Percentiles rank a stretch among this genome's conserved stretches.
phyloP scores from a whole-genome alignment of 768 basidiomycete species.

The Lentinula lateritia region DNA sequence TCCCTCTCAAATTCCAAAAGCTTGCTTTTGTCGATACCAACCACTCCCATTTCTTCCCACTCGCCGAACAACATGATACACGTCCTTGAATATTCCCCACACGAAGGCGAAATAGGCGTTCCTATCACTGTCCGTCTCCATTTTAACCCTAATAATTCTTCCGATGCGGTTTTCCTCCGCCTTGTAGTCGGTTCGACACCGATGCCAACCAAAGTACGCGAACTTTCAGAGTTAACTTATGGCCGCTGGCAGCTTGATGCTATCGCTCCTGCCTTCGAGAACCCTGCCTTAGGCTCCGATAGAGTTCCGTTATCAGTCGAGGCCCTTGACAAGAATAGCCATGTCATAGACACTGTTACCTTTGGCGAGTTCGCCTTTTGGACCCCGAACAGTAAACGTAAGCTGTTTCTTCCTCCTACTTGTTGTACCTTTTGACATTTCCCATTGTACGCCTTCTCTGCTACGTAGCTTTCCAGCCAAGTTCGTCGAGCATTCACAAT shows the following conservation, averaged over 20 bases:
- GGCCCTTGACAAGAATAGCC: conserved; percentile 48
- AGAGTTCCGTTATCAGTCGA: conserved; percentile 57
- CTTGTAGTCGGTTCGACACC: conserved; percentile 70
- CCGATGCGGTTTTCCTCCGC: conserved; percentile 58
- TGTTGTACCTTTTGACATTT: conserved; percentile 1
- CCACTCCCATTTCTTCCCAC: conserved; percentile 36
- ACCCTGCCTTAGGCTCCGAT: conserved; percentile 27
- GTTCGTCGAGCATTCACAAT: conserved; percentile 12
- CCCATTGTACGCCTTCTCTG: neutral
- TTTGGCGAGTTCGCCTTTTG: conserved; percentile 73
- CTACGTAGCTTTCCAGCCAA: conserved; percentile 2
- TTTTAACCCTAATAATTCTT: conserved; percentile 43
- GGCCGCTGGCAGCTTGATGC: conserved; percentile 65
- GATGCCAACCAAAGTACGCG: conserved; percentile 60
- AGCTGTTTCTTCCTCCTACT: conserved; percentile 7
- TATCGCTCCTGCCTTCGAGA: conserved; percentile 48
- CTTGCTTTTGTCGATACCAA: conserved; percentile 3
- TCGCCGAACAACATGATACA: conserved; percentile 36
- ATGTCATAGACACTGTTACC: conserved; percentile 56
- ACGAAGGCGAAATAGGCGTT: conserved; percentile 57
- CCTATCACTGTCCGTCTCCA: conserved; percentile 61
- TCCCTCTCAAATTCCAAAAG: neutral
- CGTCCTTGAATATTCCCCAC: conserved; percentile 60
- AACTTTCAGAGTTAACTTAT: conserved; percentile 38
- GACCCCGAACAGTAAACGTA: conserved; percentile 30